phyloP scores from a whole-genome alignment of 441 rosid species.

The Pelargonium myrrhifolium region DNA sequence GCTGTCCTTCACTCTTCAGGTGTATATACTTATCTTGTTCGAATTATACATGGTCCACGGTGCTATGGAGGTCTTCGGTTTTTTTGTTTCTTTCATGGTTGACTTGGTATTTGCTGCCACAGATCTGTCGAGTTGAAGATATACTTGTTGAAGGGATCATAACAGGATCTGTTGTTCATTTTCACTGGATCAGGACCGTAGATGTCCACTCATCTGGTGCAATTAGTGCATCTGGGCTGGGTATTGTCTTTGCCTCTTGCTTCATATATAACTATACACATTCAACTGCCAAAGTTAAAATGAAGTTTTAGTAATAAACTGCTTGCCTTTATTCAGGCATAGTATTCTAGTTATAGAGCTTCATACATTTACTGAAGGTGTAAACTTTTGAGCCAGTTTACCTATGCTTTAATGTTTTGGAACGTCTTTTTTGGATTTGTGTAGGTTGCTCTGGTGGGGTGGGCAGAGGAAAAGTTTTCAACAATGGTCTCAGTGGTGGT shows the following conservation, averaged over 20 bases:
- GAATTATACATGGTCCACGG: conserved; percentile 18
- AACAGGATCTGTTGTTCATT: conserved; percentile 76
- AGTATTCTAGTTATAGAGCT: neutral
- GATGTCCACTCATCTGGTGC: conserved; percentile 50
- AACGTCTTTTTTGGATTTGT: conserved; percentile 17
- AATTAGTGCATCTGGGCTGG: conserved; percentile 66
- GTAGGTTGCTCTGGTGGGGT: conserved; percentile 87
- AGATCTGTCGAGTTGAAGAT: conserved; percentile 92
- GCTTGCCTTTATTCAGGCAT: neutral
- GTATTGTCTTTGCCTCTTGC: conserved; percentile 29
- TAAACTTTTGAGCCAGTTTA: neutral
- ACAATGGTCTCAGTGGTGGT: conserved; percentile 75
- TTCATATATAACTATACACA: neutral
- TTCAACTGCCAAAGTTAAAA: neutral
- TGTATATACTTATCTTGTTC: conserved; percentile 28
- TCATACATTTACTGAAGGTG: neutral
- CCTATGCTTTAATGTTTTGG: conserved; percentile 2
- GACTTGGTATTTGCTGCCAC: conserved; percentile 25
- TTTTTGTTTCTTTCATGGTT: conserved; percentile 20
- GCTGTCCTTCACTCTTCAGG: conserved; percentile 85
- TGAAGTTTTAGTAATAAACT: conserved; percentile 4
- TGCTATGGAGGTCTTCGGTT: conserved; percentile 14
- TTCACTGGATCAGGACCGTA: conserved; percentile 74
- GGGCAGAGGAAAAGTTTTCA: conserved; percentile 62
- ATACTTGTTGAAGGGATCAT: conserved; percentile 59